phyloP scores from a whole-genome alignment of 768 basidiomycete genomes.

The Suillus subluteus region DNA sequence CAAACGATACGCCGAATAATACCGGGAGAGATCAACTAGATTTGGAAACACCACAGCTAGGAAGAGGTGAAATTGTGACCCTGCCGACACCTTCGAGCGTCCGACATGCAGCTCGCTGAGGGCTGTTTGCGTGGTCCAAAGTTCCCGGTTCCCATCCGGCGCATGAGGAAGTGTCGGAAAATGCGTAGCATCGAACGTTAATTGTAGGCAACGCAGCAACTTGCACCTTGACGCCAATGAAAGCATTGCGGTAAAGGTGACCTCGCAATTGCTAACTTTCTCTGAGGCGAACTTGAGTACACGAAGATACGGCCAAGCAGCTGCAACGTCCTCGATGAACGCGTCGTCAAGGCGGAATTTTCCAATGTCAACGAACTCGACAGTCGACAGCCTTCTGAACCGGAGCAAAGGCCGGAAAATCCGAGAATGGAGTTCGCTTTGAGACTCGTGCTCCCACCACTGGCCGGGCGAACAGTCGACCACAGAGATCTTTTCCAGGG shows the following conservation, averaged over 20 bases:
- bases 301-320: neutral
- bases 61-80: neutral
- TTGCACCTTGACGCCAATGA: conserved; percentile 1
- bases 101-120: neutral
- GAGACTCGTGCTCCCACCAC: neutral
- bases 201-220: neutral
- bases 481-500: neutral
- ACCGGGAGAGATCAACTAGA: neutral
- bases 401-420: conserved; percentile 6
- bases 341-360: neutral
- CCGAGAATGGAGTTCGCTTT: neutral
- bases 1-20: too few relatives aligned
- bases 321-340: neutral
- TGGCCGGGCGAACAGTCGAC: neutral
- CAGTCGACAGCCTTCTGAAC: neutral
- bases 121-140: neutral
- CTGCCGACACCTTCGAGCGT: neutral
- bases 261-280: too few relatives aligned
- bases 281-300: neutral
- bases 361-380: neutral
- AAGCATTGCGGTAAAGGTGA: neutral
- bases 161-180: neutral
- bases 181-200: neutral
- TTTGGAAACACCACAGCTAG: neutral
- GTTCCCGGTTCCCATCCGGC: neutral